These are phyloP conservation scores for Durusdinium trenchii DNA, from an alignment of 73 alveolate species.

Conservation along the genomic window DNA sequence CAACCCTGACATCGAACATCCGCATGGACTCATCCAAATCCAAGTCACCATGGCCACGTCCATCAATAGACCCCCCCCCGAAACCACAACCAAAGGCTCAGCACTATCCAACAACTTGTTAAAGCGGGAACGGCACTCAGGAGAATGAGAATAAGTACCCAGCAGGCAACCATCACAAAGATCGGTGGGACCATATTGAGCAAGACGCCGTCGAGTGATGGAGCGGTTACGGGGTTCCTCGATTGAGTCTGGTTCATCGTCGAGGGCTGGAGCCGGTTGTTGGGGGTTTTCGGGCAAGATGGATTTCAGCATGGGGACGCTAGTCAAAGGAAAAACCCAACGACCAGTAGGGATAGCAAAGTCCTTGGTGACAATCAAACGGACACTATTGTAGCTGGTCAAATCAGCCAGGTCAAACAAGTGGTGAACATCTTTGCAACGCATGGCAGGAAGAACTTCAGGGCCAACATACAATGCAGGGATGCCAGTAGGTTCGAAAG, in stretches of 20 bases:
- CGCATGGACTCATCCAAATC: background rate
- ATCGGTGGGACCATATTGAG: background rate
- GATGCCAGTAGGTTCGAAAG: background rate
- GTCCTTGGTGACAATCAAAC: background rate
- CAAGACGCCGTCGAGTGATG: background rate
- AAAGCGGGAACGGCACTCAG: background rate
- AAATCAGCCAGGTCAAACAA: background rate
- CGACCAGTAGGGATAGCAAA: background rate
- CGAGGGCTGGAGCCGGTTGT: too few relatives aligned
- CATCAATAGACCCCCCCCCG: background rate
- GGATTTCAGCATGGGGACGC: background rate
- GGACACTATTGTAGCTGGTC: background rate
- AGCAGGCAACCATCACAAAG: background rate
- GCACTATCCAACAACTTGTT: background rate
- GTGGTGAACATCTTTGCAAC: slow-evolving; percentile 1
- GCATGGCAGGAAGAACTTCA: slow-evolving; percentile 1
- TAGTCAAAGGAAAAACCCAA: background rate
- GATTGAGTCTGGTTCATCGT: too few relatives aligned
- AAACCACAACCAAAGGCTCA: background rate
- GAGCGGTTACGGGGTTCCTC: slow-evolving; percentile 11
- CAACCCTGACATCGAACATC: background rate
- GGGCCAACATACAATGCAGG: background rate
- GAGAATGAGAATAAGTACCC: background rate
- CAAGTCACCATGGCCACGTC: background rate
- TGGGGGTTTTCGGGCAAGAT: too few relatives aligned